A percentile compares a stretch with the other conserved stretches of the same genome.
Conservation (phyloP, 106 monocot genomes). For the Posidonia australis region DNA sequence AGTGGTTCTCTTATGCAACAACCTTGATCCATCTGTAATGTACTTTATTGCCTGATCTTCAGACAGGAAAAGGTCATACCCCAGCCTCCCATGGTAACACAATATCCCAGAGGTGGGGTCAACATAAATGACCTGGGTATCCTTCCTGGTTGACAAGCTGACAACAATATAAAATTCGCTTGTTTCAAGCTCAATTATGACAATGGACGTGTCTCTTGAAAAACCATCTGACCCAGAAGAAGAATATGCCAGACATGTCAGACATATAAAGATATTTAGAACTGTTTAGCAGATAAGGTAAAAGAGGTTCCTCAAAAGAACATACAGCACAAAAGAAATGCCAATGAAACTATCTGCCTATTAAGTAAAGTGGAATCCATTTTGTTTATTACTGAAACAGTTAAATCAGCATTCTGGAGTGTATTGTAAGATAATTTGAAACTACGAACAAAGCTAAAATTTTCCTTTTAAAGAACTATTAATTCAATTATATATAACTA, state of each 20-base stretch:
- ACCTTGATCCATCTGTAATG: constrained; percentile 66
- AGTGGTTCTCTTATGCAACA: constrained; percentile 51
- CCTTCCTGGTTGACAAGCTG: constrained; percentile 65
- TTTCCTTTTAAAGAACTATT: too few relatives aligned
- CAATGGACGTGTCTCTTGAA: constrained; percentile 59
- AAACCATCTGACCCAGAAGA: constrained; percentile 26
- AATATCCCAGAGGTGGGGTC: constrained; percentile 90
- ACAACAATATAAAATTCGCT: constrained; percentile 72
- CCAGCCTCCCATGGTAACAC: constrained; percentile 37
- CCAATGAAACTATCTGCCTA: too few relatives aligned
- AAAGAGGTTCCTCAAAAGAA: too few relatives aligned
- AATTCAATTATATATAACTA: too few relatives aligned
- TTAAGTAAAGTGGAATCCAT: too few relatives aligned
- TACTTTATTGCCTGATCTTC: constrained; percentile 68
- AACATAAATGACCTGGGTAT: constrained; percentile 82
- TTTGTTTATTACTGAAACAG: too few relatives aligned
- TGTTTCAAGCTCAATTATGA: constrained; percentile 63
- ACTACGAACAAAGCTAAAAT: too few relatives aligned
- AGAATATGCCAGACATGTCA: background rate
- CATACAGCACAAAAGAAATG: too few relatives aligned
- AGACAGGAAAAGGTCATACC: constrained; percentile 59
- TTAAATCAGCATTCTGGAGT: too few relatives aligned
- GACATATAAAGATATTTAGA: too few relatives aligned
- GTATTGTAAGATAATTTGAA: too few relatives aligned
- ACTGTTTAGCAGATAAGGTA: too few relatives aligned